Base-by-base conservation (phyloP, 2,329 filamentous ascomycete genomes). In the Fusarium foetens region DNA sequence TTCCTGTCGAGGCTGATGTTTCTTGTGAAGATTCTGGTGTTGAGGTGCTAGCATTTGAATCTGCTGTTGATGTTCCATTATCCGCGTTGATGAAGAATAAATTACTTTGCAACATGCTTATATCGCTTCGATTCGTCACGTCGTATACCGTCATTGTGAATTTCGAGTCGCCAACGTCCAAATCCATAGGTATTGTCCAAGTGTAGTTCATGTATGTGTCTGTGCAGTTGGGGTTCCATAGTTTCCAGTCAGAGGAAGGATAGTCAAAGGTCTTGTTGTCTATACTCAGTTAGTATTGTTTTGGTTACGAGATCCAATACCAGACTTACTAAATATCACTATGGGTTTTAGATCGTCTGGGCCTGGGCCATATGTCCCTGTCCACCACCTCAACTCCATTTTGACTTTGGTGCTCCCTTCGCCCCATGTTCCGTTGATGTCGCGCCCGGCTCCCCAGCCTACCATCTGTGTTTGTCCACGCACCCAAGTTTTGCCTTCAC, bases 221-320 rank as follows among this genome's bases (percentile, higher is more conserved):
- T 25, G 25, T 42, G 2, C 63, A 65, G 0, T 58, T 51, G 3
- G 63, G 23, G 9, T 57, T 48, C 41, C 35, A 65, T 6, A 42
- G 1, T 2, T 58, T 42, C 63, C 63, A 65, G 6, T 23, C 33
- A 0, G 42, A 19, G 6, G 60, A 65, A 13, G 59, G 63, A 5
- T 48, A 65, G 2, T 65, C 23, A 25, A 58, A 65, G 0, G 48
- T 42, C 19, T 65, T 63, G 14, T 65, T 64, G 12, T 31, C 63
- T 65, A 17, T 2, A 2, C 6, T 6, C 6, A 5, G 6, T 65
- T 9, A 8, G 27, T 5, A 6, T 33, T 19, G 3, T 25, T 25
- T 25, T 25, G 6, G 5, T 25, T 25, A 25, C 25, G 8, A 9
- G 14, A 21, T 3, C 16, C n/a, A 25, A 33, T 16, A 52, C 2